Conservation (phyloP, 805 yeast genomes). For the Candida xyloterini region DNA sequence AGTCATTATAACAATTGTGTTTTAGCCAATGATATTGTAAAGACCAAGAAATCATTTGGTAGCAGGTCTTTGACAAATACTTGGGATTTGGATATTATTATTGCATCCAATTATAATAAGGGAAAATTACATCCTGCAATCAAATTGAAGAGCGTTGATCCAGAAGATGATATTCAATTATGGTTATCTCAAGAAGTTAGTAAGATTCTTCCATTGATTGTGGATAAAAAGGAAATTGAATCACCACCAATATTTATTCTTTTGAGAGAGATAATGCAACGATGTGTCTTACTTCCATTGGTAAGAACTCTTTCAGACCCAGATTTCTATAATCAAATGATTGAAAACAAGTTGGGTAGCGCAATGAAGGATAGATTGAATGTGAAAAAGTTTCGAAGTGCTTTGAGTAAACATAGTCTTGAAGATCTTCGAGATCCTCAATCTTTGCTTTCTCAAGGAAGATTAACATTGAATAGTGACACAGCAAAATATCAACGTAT, state of each 20-base stretch:
- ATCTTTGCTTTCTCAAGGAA: slow-evolving; percentile 30
- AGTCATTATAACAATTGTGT: slow-evolving; percentile 57
- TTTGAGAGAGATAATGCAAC: slow-evolving; percentile 60
- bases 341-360: slow-evolving; percentile 58
- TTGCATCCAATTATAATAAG: slow-evolving; percentile 43
- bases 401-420: slow-evolving; percentile 61
- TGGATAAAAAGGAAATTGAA: slow-evolving; percentile 44
- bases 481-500: slow-evolving; percentile 41
- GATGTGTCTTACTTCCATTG: slow-evolving; percentile 54
- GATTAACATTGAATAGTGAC: slow-evolving; percentile 39
- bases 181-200: slow-evolving; percentile 46
- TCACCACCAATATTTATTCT: slow-evolving; percentile 50
- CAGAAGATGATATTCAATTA: slow-evolving; percentile 42
- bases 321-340: slow-evolving; percentile 69
- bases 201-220: slow-evolving; percentile 45
- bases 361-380: slow-evolving; percentile 71
- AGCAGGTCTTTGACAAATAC: slow-evolving; percentile 23
- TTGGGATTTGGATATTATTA: slow-evolving; percentile 38
- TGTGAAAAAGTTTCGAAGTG: slow-evolving; percentile 67
- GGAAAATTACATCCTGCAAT: slow-evolving; percentile 62
- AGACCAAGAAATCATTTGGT: slow-evolving; percentile 24
- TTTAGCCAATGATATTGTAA: slow-evolving; percentile 38
- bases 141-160: slow-evolving; percentile 34
- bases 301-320: slow-evolving; percentile 57
- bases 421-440: slow-evolving; percentile 9